Base-by-base conservation (phyloP, 179 eudicot species). In the Spergularia azorica region DNA sequence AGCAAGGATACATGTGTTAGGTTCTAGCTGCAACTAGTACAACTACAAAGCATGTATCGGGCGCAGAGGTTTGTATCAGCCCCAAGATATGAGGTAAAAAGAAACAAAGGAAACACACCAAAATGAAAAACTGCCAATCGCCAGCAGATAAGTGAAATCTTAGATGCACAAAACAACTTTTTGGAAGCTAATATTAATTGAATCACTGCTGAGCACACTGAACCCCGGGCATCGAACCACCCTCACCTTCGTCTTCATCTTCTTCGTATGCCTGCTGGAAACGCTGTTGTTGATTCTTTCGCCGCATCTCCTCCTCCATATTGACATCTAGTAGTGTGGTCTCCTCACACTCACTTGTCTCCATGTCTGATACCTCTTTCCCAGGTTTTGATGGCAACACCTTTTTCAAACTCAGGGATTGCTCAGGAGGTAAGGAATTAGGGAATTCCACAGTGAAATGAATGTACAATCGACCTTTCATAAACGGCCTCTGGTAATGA, bases 171-270 rank as follows among this genome's bases (percentile, higher is more conserved):
- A 68, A 50, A 5, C 4, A n/a, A 67, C 11, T 48, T 18, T 48
- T 50, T 68, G 57, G 58, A 68, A 43, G 51, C 4, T 18, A 43
- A 50, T 48, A 68, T 48, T 18, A 68, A 66, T 66, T 17, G 58
- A 54, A 68, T 79, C 78, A 89, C 85, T 87, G 90, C 79, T 89
- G 90, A 15, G 92, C 92, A 80, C 90, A 87, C 61, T 87, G 88
- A 67, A 89, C 90, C 51, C 86, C 70, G 26, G 81, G 81, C 67
- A 55, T 80, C 62, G 85, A 83, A 43, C 82, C 80, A 17, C 79
- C 88, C n/a, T 80, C 82, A 20, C 72, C 83, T 43, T 67, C 82
- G 0, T 89, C 89, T 0, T 85, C 90, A 9, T 89, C 92, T 46
- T 89, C 90, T 9, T 89, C 88, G 54, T 89, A 83, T 0, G 90